Base-by-base conservation (phyloP, 1,139 yeast species). In the Lodderomyces pseudojiufengensis region DNA sequence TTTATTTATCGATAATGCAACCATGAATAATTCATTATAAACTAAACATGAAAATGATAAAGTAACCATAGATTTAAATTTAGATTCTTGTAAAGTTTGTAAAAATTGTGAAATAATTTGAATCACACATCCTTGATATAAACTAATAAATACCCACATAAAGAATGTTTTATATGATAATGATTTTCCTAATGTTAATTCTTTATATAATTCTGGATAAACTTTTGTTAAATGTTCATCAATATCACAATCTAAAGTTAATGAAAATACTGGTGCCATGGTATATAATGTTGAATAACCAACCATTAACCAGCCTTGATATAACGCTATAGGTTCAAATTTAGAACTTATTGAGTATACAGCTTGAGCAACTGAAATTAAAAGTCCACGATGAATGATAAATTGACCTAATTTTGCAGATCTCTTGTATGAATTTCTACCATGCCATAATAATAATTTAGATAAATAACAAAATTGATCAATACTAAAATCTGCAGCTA, bases 241-340 rank as follows among this genome's bases (percentile, higher is more conserved):
- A 36, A 94, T 88, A 58, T 94, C 99, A 42, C 81, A 79, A 57
- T 94, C 98, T 37, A 87, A 70, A 0, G 95, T 95, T 44, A 94
- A 65, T 0, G 97, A 86, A 53, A 94, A 94, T 2, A 94, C 98
- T 0, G 99, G 99, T 35, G 94, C 92, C 99, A 94, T 94, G 0
- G 99, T 94, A 57, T 92, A 94, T 34, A 87, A 72, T 0, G 98
- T 94, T 1, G 98, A 95, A 60, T 92, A 94, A 1, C 98, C 99
- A 29, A 94, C 98, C 97, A 94, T 90, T 36, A 94, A 70, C 83
- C 95, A 92, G 3, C 99, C 99, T 57, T 90, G 88, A 54, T 84
- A 87, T 39, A 94, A 70, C 0, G 97, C 98, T 41, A 92, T 68
- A 2, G 99, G 98, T 57, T 90, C 97, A 58, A 88, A 92, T 5